These are phyloP conservation scores for Boletus barrowsii DNA, from an alignment of 768 basidiomycete genomes.

Conservation along the genomic window DNA sequence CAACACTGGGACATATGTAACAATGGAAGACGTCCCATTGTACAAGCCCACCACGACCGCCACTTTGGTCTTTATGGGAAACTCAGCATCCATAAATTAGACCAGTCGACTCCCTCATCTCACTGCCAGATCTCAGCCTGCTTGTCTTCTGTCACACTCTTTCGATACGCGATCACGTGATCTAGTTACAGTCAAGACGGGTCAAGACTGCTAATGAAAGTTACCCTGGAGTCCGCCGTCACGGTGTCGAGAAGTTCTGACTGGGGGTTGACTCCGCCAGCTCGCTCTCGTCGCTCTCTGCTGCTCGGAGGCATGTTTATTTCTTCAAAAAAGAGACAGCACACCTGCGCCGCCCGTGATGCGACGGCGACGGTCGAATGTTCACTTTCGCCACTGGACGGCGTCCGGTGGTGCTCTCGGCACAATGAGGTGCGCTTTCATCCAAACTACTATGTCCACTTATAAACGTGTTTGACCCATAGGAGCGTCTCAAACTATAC, in stretches of 20 bases:
- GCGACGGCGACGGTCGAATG: conserved; percentile 14
- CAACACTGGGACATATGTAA: too few species aligned
- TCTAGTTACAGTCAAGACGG: too few species aligned
- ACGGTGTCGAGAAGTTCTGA: background rate
- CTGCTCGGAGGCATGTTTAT: background rate
- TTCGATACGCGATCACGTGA: conserved; percentile 4
- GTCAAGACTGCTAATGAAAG: background rate
- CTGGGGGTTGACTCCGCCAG: background rate
- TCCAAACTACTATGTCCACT: background rate
- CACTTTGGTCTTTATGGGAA: too few species aligned
- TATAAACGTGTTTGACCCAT: background rate
- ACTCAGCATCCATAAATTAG: too few species aligned
- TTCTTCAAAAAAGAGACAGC: conserved; percentile 8
- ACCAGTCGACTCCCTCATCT: too few species aligned
- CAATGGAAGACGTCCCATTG: too few species aligned
- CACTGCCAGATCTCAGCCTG: too few species aligned
- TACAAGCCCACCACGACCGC: too few species aligned
- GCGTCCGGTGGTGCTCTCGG: conserved; percentile 26
- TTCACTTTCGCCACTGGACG: conserved; percentile 5
- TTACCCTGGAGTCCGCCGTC: background rate
- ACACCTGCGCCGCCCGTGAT: conserved; percentile 17
- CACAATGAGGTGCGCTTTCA: conserved; percentile 28
- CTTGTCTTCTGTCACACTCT: too few species aligned
- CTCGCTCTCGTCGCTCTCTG: background rate
- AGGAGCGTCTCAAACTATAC: conserved; percentile 39